These are phyloP conservation scores for Primulina eburnea DNA, from an alignment of 257 asterid genomes.

Conservation along the genomic window DNA sequence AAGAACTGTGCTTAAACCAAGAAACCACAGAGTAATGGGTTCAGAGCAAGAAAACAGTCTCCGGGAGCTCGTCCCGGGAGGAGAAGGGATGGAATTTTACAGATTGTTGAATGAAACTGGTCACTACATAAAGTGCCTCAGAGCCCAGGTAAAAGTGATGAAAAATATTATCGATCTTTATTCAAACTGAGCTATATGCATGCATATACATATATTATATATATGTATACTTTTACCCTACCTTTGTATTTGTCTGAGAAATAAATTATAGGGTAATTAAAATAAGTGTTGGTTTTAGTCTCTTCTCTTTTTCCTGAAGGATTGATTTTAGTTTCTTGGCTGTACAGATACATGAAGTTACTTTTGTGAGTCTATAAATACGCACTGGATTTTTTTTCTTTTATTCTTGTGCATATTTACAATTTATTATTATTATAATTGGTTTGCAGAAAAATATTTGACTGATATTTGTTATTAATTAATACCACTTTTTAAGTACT, in stretches of 20 bases:
- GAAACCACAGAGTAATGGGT: not conserved
- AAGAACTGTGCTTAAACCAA: conserved; percentile 3
- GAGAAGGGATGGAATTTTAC: conserved; percentile 46
- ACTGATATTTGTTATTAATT: not conserved
- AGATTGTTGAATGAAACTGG: conserved; percentile 68
- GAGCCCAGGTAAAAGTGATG: conserved; percentile 77
- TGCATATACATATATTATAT: not conserved
- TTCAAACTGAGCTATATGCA: conserved; percentile 31
- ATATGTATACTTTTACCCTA: not conserved
- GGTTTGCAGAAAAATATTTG: not conserved
- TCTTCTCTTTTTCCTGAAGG: not conserved
- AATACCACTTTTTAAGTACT: not conserved
- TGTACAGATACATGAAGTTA: not conserved
- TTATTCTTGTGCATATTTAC: not conserved
- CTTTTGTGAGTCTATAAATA: not conserved
- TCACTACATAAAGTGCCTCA: conserved; percentile 66
- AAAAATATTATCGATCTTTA: conserved; percentile 40
- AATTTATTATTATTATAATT: no score
- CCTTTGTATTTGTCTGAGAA: not conserved
- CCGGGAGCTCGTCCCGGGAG: conserved; percentile 60
- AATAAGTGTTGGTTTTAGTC: not conserved
- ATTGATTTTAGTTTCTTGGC: not conserved
- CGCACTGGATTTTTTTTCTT: not conserved
- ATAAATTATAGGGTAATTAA: not conserved
- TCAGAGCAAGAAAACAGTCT: not conserved